Evolutionary conservation across 1,139 yeast genomes (phyloP).

Genomic region (Saccharomyces hybrid): DNA sequence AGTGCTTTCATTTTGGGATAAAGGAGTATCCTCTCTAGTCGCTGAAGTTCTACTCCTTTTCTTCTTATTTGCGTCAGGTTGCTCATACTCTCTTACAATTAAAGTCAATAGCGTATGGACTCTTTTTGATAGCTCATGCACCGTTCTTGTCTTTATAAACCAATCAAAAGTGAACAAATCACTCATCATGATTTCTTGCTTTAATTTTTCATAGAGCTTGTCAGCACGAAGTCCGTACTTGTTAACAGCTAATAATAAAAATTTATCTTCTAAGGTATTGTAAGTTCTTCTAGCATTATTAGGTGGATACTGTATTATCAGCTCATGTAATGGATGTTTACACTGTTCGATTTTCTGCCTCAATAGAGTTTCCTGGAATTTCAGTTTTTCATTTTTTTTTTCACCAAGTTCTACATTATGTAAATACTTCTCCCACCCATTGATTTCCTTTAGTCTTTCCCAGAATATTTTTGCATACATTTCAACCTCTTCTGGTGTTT

Average conservation of each 20-base stretch:
- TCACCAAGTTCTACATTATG: conserved; percentile 87
- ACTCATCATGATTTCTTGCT: conserved; percentile 63
- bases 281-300: conserved; percentile 82
- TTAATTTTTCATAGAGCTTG: conserved; percentile 63
- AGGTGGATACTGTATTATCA: conserved; percentile 80
- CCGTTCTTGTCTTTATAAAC: conserved; percentile 78
- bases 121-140: conserved; percentile 77
- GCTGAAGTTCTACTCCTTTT: conserved; percentile 5
- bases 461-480: conserved; percentile 67
- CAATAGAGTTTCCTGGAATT: conserved; percentile 59
- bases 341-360: conserved; percentile 54
- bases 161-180: conserved; percentile 83
- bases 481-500: conserved; percentile 60
- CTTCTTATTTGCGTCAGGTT: conserved; percentile 38
- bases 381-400: conserved; percentile 57
- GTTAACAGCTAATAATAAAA: conserved; percentile 61
- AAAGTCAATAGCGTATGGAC: conserved; percentile 72
- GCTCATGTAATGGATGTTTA: conserved; percentile 65
- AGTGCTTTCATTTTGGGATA: background rate
- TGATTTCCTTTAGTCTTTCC: conserved; percentile 61
- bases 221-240: conserved; percentile 70
- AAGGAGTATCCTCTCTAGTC: background rate
- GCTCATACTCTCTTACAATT: conserved; percentile 72
- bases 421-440: conserved; percentile 78
- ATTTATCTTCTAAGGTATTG: conserved; percentile 81